These are phyloP conservation scores for Seminavis robusta DNA, from an alignment of 108 stramenopile species.

Conservation along the genomic window DNA sequence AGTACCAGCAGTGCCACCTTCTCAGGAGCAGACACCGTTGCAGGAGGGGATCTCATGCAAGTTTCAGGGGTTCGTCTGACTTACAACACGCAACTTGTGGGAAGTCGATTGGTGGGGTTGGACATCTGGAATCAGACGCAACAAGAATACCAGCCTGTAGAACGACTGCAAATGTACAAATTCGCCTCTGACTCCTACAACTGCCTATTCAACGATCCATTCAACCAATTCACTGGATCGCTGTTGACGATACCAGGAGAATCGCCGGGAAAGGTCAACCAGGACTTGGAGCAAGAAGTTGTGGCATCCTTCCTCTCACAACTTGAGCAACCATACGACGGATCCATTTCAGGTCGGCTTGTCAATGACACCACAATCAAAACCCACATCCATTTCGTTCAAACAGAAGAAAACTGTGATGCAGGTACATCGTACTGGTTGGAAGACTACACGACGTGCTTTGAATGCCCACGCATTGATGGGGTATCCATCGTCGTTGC, in stretches of 20 bases:
- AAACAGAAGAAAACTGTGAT: conserved; percentile 18
- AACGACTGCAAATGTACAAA: conserved; percentile 40
- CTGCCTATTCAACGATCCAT: conserved; percentile 33
- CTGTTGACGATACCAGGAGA: conserved; percentile 33
- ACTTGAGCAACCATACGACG: conserved; percentile 16
- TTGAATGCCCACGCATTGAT: neutral
- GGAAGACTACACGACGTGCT: too few relatives aligned
- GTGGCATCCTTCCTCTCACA: conserved; percentile 23
- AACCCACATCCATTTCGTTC: conserved; percentile 12
- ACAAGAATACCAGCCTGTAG: conserved; percentile 31
- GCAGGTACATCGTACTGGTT: too few relatives aligned
- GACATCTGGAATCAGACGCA: conserved; percentile 26
- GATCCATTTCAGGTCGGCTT: conserved; percentile 19
- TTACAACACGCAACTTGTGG: conserved; percentile 37
- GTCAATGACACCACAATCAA: conserved; percentile 29
- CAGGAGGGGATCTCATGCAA: conserved; percentile 40
- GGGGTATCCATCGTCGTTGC: neutral
- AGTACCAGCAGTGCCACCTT: conserved; percentile 37
- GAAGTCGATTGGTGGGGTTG: conserved; percentile 6
- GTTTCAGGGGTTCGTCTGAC: conserved; percentile 44
- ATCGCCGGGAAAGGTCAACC: conserved; percentile 5
- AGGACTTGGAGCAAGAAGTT: conserved; percentile 25
- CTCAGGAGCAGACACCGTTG: conserved; percentile 14
- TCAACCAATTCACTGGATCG: conserved; percentile 3
- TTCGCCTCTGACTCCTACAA: conserved; percentile 41